These are phyloP conservation scores for Nephelium lappaceum DNA, from an alignment of 345 rosid species.

Conservation along the genomic window DNA sequence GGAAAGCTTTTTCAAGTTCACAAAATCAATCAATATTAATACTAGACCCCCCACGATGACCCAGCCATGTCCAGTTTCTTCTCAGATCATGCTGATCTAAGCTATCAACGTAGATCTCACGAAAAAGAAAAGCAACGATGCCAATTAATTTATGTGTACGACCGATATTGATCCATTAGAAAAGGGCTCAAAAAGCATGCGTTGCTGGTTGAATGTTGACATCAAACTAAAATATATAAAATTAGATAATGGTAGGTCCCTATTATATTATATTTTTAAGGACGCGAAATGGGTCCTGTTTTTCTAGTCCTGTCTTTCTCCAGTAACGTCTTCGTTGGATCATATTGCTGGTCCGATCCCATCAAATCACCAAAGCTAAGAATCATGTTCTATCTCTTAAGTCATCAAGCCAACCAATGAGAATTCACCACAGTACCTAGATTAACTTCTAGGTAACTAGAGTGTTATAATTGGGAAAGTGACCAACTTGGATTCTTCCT, in stretches of 20 bases:
- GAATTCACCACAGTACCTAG: background rate
- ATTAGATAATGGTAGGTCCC: slow-evolving; percentile 16
- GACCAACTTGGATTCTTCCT: background rate
- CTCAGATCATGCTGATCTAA: slow-evolving; percentile 11
- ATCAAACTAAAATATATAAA: background rate
- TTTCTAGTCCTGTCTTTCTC: slow-evolving; percentile 14
- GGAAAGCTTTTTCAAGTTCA: background rate
- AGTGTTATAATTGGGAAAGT: background rate
- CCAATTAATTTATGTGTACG: no score
- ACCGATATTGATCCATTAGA: background rate
- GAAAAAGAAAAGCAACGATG: no score
- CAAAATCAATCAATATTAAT: background rate
- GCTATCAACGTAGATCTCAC: slow-evolving; percentile 6
- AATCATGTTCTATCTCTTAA: background rate
- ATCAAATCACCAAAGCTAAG: background rate
- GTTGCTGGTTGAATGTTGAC: background rate
- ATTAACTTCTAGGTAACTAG: background rate
- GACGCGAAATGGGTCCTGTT: slow-evolving; percentile 22
- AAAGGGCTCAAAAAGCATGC: background rate
- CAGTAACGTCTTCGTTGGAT: slow-evolving; percentile 9
- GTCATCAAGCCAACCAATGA: background rate
- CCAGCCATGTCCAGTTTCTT: background rate
- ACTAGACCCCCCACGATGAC: background rate
- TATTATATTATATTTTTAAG: background rate
- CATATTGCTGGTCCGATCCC: background rate